Percentiles rank a stretch among this genome's conserved stretches.
Conservation (phyloP, 345 rosid genomes). For the Syzygium oleosum region DNA sequence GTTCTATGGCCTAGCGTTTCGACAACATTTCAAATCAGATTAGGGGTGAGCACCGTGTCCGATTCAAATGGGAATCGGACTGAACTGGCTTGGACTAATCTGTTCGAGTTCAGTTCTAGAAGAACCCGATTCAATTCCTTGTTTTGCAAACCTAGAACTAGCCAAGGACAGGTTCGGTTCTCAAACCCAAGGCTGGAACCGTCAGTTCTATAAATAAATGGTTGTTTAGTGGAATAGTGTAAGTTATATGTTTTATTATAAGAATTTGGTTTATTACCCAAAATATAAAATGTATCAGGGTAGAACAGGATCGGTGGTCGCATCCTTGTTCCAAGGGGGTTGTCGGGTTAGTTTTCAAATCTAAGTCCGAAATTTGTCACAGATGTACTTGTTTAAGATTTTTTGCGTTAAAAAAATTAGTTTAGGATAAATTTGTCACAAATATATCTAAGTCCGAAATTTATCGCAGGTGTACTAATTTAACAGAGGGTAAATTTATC, state of each 20-base stretch:
- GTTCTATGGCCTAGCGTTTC: not conserved
- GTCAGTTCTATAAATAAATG: not conserved
- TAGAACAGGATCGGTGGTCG: not conserved
- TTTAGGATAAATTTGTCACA: too few relatives aligned
- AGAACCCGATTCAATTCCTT: not conserved
- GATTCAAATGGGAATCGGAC: not conserved
- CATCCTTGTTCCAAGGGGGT: accelerated
- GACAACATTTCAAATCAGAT: not conserved
- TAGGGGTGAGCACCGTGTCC: not conserved
- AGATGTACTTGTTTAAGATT: too few relatives aligned
- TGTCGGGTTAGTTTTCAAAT: not conserved
- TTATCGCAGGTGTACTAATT: too few relatives aligned
- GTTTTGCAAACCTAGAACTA: not conserved
- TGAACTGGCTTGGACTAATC: not conserved
- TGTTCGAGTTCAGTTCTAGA: accelerated
- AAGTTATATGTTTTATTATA: not conserved
- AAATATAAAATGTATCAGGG: not conserved
- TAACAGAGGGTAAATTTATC: too few relatives aligned
- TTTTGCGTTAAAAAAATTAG: too few relatives aligned
- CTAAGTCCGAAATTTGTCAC: not conserved
- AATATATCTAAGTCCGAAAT: too few relatives aligned
- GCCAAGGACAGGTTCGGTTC: not conserved
- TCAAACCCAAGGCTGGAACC: not conserved
- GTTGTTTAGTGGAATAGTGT: not conserved
- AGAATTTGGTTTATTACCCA: not conserved